Base-by-base conservation (phyloP, 805 yeast genomes). In the Kodamaea fukazawae region DNA sequence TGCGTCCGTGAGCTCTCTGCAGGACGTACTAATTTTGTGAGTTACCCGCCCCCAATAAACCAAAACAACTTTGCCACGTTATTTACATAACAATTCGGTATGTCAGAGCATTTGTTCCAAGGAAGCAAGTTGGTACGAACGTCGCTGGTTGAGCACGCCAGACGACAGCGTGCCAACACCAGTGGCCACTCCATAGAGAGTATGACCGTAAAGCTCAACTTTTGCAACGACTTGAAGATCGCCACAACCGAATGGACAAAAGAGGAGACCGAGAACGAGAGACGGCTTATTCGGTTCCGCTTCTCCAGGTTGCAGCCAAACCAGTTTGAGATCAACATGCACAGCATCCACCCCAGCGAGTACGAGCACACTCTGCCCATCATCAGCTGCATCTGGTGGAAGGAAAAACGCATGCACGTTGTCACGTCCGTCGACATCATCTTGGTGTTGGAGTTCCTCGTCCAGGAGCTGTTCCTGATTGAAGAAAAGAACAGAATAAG, bases 401-500 rank as follows among this genome's bases (percentile, higher is more conserved):
- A 62, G 29, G 77, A 72, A 34, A 60, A 66, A 34, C 57, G 58
- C 27, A 60, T 69, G 43, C 71, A 65, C 53, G 78, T 69, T 40
- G 79, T 81, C 22, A 82, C 88, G 0, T 75, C 83, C 2, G 87
- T 81, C 13, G 88, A 82, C 54, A 67, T 81, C 30, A 76, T 82
- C 12, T 54, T 68, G 14, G 56, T 82, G 4, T 58, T 82, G 26
- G 87, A 82, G 51, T 67, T 70, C 42, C 63, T 82, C 32, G 78
- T 81, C 16, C 71, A 76, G 38, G 74, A 72, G 46, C 57, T 56
- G 33, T 81, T 82, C 55, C 67, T 76, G 4, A 78, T 81, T 14
- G 85, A 81, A 50, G 88, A 82, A 56, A 82, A 82, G 58, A 82
- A 82, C 57, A 65, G 88, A 38, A 79, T 81, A 20, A 65, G 88